Conservation (phyloP, 2,329 filamentous ascomycete species). For the Diaporthe vaccinii region DNA sequence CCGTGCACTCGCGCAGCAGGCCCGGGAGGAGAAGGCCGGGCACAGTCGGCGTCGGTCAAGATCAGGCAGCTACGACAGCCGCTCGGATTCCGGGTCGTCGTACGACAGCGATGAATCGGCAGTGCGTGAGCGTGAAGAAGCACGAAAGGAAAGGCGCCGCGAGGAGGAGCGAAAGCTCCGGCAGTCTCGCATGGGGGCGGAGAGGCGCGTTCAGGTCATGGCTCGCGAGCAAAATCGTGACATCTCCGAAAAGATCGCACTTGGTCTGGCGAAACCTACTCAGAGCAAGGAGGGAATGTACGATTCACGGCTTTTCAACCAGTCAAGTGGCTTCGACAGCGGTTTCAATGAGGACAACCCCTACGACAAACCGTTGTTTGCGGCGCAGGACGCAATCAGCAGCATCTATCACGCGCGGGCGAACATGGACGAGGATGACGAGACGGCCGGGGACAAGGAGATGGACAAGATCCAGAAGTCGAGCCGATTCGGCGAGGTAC, state of each 20-base stretch:
- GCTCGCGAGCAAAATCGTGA: conserved; percentile 96
- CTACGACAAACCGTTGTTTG: conserved; percentile 97
- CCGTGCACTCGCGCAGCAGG: conserved; percentile 89
- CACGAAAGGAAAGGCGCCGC: conserved; percentile 80
- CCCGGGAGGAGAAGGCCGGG: conserved; percentile 82
- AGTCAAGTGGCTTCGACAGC: conserved; percentile 88
- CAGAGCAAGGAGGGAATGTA: conserved; percentile 95
- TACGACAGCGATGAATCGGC: conserved; percentile 75
- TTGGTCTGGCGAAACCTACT: conserved; percentile 95
- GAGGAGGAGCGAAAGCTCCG: conserved; percentile 92
- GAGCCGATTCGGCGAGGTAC: conserved; percentile 85
- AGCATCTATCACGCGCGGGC: conserved; percentile 91
- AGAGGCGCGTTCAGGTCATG: conserved; percentile 91
- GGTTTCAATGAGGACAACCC: conserved; percentile 98
- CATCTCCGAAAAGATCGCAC: conserved; percentile 95
- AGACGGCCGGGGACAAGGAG: conserved; percentile 83
- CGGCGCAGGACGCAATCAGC: conserved; percentile 93
- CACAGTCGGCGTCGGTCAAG: conserved; percentile 59
- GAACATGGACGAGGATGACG: conserved; percentile 81
- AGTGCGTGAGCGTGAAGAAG: conserved; percentile 80
- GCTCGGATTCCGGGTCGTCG: conserved; percentile 60
- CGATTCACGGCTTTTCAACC: conserved; percentile 95
- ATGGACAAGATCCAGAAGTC: conserved; percentile 90
- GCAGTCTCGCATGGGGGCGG: conserved; percentile 95
- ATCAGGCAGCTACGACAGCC: conserved; percentile 64